Evolutionary conservation across 495 filamentous ascomycete species (phyloP).

Genomic region (Neurospora sp.): DNA sequence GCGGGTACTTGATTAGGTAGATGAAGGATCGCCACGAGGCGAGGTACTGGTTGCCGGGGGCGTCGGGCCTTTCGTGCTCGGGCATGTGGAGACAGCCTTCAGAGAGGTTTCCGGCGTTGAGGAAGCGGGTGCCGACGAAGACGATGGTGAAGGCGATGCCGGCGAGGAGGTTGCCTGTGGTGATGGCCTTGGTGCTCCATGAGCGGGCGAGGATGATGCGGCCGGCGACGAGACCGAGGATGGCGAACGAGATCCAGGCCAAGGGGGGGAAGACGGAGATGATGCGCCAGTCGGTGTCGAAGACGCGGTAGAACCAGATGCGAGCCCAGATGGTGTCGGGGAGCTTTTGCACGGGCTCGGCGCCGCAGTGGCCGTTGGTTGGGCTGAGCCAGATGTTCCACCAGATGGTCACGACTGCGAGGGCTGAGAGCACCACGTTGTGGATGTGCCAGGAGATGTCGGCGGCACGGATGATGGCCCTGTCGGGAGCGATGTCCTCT

Average conservation of each 20-base stretch:
- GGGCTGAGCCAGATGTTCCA: constrained; percentile 28
- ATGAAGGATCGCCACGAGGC: constrained; percentile 21
- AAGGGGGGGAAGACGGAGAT: constrained; percentile 24
- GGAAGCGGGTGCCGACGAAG: constrained; percentile 17
- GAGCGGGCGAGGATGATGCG: constrained; percentile 20
- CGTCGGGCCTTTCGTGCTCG: constrained; percentile 11
- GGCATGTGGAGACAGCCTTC: constrained; percentile 23
- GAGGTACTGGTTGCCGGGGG: constrained; percentile 19
- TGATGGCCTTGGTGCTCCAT: constrained; percentile 14
- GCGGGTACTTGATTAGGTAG: constrained; percentile 29
- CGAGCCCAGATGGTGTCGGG: constrained; percentile 7
- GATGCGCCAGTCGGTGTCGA: neutral
- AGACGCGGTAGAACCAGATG: constrained; percentile 20
- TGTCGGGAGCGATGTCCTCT: constrained; percentile 12
- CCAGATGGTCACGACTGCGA: constrained; percentile 19
- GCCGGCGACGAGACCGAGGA: constrained; percentile 27
- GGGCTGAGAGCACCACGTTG: constrained; percentile 13
- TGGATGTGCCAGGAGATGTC: constrained; percentile 23
- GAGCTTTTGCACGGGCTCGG: neutral
- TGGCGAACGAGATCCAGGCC: constrained; percentile 26
- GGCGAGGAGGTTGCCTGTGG: constrained; percentile 11
- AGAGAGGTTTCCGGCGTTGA: constrained; percentile 24
- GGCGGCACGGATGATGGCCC: constrained; percentile 14
- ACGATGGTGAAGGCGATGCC: constrained; percentile 10
- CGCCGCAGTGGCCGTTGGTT: constrained; percentile 17